phyloP scores from a whole-genome alignment of 345 rosid genomes.

The Citrus medica region DNA sequence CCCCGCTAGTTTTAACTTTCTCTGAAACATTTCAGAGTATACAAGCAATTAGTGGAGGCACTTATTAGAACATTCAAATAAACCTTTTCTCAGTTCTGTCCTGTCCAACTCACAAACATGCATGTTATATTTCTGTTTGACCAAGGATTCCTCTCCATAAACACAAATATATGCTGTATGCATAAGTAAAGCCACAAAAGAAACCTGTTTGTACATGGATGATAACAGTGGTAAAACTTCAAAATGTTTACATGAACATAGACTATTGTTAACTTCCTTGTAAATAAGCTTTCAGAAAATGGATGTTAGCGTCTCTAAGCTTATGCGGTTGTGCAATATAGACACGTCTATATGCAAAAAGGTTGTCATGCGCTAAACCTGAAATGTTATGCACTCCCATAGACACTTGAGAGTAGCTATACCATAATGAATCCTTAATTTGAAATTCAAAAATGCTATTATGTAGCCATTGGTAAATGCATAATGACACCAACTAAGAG shows the following conservation, averaged over 20 bases:
- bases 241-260: neutral
- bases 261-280: neutral
- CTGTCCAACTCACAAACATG: neutral
- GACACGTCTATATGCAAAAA: neutral
- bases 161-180: neutral
- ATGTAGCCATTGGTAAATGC: neutral
- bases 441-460: neutral
- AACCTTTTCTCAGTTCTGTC: neutral
- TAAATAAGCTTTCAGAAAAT: neutral
- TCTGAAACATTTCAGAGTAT: neutral
- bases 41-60: neutral
- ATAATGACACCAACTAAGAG: neutral
- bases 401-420: neutral
- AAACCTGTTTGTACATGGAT: neutral
- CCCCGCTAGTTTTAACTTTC: too few relatives aligned
- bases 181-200: neutral
- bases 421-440: neutral
- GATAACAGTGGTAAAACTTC: neutral
- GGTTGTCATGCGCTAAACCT: neutral
- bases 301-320: neutral
- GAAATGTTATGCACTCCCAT: too few relatives aligned
- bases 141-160: neutral
- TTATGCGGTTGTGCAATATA: neutral
- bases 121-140: neutral
- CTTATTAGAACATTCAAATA: neutral